Evolutionary conservation across 1,139 yeast genomes (phyloP), one percentile per base, ranked within the genome.

Genomic region (Diutina rugosa): DNA sequence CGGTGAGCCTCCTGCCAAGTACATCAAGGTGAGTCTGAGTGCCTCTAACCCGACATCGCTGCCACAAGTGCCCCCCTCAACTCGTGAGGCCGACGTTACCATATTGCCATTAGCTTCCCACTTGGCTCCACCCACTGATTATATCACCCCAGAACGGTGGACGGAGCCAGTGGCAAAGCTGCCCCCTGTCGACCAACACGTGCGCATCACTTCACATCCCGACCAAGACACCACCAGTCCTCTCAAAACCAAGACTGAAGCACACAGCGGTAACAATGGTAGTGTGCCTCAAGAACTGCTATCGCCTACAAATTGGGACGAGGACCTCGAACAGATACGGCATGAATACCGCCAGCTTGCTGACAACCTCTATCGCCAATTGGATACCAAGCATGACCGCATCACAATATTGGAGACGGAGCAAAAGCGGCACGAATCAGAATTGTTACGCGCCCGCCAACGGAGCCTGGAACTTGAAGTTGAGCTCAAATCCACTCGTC

Each of bases 151-250:
- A 4, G 44, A 30, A 18, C 35, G 53, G 14, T 49, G 53, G 53
- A 49, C 53, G n/a, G 53, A 49, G 18, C 53, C 53, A 1, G 53
- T 16, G 7, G 44, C 53, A 1, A 30, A 16, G 26, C 45, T 32
- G 53, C 53, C 53, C 8, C 53, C 53, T 4, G 10, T 29, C 10
- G 8, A 49, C 29, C 53, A 32, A n/a, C 44, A 38, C 9, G 29
- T 16, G 14, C 26, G 53, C 21, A n/a, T 18, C 21, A n/a, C 41
- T 14, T 18, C 41, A 4, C 53, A 44, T 4, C 9, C 32, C 21
- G 53, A 49, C 32, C 32, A 38, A 6, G 53, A 49, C 16, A 32
- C 29, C 21, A 49, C 53, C 45, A 49, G 53, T 18, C 53, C 53
- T 2, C 21, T 49, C 8, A 49, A 49, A n/a, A 18, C 16, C 18